Base-by-base conservation (phyloP, 2,329 filamentous ascomycete species). In the Septoria petroselini region DNA sequence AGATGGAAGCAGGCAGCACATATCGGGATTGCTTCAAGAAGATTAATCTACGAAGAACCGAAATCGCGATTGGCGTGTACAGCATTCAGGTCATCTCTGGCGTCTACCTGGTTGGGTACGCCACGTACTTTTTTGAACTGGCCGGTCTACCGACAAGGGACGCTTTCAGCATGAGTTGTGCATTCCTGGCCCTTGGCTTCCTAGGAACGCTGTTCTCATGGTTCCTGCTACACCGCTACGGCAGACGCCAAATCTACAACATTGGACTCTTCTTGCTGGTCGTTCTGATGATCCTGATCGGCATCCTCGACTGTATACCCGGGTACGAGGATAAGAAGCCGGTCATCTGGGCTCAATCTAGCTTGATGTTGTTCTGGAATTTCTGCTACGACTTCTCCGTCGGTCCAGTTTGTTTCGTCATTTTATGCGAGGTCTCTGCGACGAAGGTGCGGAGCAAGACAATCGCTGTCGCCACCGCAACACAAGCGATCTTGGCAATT, bases 41-140 rank as follows among this genome's bases (percentile, higher is more conserved):
- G 17, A 63, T 68, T 23, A 73, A 76, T 48, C 57, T 68, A 3
- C 58, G 72, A 2, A 68, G 73, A 3, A 76, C 73, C 0, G 66
- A 69, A 23, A 74, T 76, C 31, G 70, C 71, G 0, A 59, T 71
- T 30, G 68, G 69, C 6, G 72, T 72, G 14, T 76, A 72, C 53
- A 62, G 66, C 21, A 71, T 70, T 41, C 71, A 75, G 49, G 68
- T 72, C 46, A 55, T 73, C 3, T 69, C 67, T n/a, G 72, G 71
- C 1, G 68, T 71, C 35, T 70, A 65, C 44, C 58, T 75, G 44
- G 69, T 73, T 5, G 71, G 70, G 23, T 74, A 72, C 57, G 67
- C 68, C 4, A 73, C 70, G 3, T 76, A 76, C 60, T 76, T 76
- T 65, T 75, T 76, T 62, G 61, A 74, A 41, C 69, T 69, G 5